Base-by-base conservation (phyloP, 306 rosid genomes). In the Vigna nakashimae region DNA sequence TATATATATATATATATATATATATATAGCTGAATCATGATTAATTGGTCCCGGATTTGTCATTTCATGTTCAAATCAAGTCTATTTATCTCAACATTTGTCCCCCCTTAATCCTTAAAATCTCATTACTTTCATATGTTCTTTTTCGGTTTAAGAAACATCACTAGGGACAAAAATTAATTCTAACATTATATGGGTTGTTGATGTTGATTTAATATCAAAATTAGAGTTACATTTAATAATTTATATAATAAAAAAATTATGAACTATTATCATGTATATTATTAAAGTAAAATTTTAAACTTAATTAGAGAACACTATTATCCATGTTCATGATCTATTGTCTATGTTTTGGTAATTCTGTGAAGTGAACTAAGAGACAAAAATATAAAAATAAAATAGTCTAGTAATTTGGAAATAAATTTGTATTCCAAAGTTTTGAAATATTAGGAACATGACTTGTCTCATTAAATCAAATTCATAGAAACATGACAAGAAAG, bases 21-120 rank as follows among this genome's bases (percentile, higher is more conserved):
- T 26, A 2, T 26, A 30, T 4, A 2, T 13, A 12, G 6, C 2
- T 24, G 22, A 58, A 48, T 26, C 26, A 69, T 26, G 16, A 48
- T 69, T 38, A 65, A 65, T 40, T 69, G 58, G 74, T 48, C 45
- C 18, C 0, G 15, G 56, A 69, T 30, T 69, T 69, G 74, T 51
- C 55, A 69, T 50, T 70, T 70, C 63, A 51, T 70, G 75, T n/a
- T 52, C 46, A 70, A 51, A 51, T 51, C 49, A 50, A 50, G 49
- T 51, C 62, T 70, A 51, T 50, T 51, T 51, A 51, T 51, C 43
- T 70, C 42, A n/a, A 17, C 48, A 51, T 28, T 69, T 69, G 46
- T 16, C 46, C 30, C 62, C 18, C 56, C 13, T 68, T 69, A 69
- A 49, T 70, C 63, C 60, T 51, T 70, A 70, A 69, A 49, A 28